Evolutionary conservation across 1,139 yeast species (phyloP), one percentile per base, ranked within the genome.

Genomic region (Candida sp.): DNA sequence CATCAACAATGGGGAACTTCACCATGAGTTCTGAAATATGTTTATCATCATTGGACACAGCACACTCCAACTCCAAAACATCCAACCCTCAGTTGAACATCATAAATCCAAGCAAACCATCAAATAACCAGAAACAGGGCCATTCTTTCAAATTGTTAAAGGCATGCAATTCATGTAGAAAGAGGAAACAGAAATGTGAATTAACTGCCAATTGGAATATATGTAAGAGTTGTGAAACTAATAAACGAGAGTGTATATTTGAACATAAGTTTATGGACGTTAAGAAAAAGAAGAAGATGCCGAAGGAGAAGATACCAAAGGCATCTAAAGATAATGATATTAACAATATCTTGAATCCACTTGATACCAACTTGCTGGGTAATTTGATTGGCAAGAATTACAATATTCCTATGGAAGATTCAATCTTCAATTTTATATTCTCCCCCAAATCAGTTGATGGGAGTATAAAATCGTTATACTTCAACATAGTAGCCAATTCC

Each of bases 151-250:
- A 56, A 34, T 41, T 56, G 8, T 34, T 56, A 6, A 53, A 53
- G 33, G 61, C 61, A 0, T 56, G 61, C 34, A 51, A 51, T 38
- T 50, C 51, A 23, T 56, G 60, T 43, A 39, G 60, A 21, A 50
- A 46, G 33, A 34, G 61, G 1, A 58, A 57, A 45, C 54, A 53
- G 21, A 57, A 54, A 46, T 58, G 63, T 44, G 53, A 49, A 4
- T 45, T 49, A 4, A 25, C 39, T 3, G 29, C 34, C 3, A 45
- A 43, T 21, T 38, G 43, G 21, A 45, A 33, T n/a, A 41, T 43
- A 2, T 58, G 63, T 46, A 57, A 52, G 27, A 49, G 41, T 27
- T 58, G 61, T 43, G 48, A 45, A 37, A 45, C 45, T 19, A 54
- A 53, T 36, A 41, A 46, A 19, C 39, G 49, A 22, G 51, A 49